These are phyloP conservation scores for Verticillium longisporum DNA, from an alignment of 2,329 filamentous ascomycete genomes.

Conservation along the genomic window DNA sequence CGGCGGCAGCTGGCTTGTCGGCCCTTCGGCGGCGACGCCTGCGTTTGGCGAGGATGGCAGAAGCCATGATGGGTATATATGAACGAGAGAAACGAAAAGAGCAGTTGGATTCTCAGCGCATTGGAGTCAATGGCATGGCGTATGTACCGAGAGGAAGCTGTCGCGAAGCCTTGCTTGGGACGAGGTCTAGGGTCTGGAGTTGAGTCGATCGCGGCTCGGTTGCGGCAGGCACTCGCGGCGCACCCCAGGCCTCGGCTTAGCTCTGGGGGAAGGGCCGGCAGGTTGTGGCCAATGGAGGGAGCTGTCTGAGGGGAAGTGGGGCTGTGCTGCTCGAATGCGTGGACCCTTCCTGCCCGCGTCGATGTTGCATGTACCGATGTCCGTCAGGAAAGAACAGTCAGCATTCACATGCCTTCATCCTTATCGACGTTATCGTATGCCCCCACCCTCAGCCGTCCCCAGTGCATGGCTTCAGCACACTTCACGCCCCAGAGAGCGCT, in stretches of 20 bases:
- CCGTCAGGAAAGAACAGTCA: neutral
- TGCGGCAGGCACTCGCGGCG: neutral
- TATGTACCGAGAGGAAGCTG: neutral
- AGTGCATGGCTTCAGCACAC: neutral
- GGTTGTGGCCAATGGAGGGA: neutral
- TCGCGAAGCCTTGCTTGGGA: neutral
- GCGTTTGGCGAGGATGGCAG: conserved; percentile 26
- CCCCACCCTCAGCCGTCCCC: too few relatives aligned
- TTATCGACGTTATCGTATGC: neutral
- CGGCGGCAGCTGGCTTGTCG: conserved; percentile 71
- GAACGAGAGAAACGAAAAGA: neutral
- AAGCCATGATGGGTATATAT: conserved; percentile 13
- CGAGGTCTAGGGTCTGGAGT: neutral
- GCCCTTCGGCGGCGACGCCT: conserved; percentile 48
- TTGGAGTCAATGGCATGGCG: neutral
- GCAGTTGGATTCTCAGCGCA: neutral
- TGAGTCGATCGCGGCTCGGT: neutral
- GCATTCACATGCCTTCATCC: neutral
- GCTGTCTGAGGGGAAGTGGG: neutral
- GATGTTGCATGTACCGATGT: too few relatives aligned
- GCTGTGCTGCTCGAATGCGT: neutral
- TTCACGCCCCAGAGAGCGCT: neutral
- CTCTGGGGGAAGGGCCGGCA: neutral
- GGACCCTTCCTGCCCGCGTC: too few relatives aligned
- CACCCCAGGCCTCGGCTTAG: neutral